Percentiles rank a stretch among this genome's conserved stretches.
phyloP scores from a whole-genome alignment of 768 basidiomycete genomes.

The Nevesoporus exiguus region DNA sequence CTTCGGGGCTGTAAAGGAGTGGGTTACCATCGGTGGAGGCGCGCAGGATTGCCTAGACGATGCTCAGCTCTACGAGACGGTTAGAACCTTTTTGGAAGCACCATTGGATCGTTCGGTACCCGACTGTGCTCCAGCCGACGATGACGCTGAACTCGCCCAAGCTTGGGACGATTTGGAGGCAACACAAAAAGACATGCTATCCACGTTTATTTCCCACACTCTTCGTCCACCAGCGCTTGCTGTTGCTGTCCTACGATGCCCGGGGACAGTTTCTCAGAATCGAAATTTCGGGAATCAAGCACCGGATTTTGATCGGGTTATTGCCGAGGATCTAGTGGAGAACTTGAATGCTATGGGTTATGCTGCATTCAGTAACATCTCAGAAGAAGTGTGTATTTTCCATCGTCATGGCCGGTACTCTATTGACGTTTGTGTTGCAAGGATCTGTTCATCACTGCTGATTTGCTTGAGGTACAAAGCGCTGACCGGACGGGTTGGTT shows the following conservation, averaged over 20 bases:
- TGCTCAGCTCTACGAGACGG: conserved; percentile 52
- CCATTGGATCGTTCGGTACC: conserved; percentile 50
- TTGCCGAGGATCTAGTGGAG: conserved; percentile 70
- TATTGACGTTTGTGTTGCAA: conserved; percentile 27
- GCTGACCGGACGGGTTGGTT: conserved; percentile 83
- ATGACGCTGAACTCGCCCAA: conserved; percentile 43
- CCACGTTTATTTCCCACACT: conserved; percentile 52
- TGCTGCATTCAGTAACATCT: conserved; percentile 73
- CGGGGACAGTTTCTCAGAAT: background rate
- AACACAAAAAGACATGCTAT: conserved; percentile 39
- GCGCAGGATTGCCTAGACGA: conserved; percentile 80
- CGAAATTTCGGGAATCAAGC: conserved; percentile 40
- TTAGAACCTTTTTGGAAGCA: conserved; percentile 58
- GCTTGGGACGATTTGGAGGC: conserved; percentile 46
- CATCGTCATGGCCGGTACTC: background rate
- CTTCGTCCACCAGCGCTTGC: conserved; percentile 50
- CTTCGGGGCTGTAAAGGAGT: conserved; percentile 62
- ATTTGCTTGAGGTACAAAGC: conserved; percentile 77
- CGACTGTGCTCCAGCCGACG: conserved; percentile 31
- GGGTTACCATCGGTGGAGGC: conserved; percentile 71
- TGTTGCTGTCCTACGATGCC: conserved; percentile 26
- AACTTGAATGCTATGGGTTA: conserved; percentile 73
- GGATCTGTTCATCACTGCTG: conserved; percentile 77
- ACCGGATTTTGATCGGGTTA: conserved; percentile 61
- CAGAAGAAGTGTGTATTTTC: conserved; percentile 57